phyloP scores from a whole-genome alignment of 306 rosid species.

The Lathyrus aphaca region DNA sequence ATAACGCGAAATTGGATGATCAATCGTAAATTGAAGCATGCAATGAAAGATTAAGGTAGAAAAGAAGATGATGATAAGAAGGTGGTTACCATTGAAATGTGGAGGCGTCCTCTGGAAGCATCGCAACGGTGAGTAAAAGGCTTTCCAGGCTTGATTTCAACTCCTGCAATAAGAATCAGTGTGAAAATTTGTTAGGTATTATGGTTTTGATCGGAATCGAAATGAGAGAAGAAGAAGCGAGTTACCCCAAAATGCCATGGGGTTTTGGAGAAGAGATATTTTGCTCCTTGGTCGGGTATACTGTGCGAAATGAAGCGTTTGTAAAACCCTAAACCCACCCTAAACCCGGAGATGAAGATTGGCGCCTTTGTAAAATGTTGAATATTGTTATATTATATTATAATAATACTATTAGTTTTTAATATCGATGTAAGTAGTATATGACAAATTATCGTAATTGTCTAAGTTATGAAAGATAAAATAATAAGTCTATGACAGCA shows the following conservation, averaged over 20 bases:
- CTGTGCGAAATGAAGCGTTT: not conserved
- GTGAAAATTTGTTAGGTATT: not conserved
- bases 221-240: not conserved
- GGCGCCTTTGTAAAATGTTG: no score
- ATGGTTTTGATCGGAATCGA: not conserved
- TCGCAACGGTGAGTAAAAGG: conserved; percentile 63
- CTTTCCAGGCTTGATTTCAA: conserved; percentile 85
- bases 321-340: conserved; percentile 44
- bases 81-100: conserved; percentile 69
- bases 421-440: no score
- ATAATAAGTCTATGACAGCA: no score
- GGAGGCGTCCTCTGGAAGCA: conserved; percentile 73
- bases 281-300: not conserved
- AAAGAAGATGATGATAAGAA: not conserved
- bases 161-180: conserved; percentile 45
- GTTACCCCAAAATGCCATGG: conserved; percentile 92
- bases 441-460: no score
- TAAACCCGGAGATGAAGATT: conserved; percentile 14
- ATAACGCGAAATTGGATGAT: not conserved
- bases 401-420: no score
- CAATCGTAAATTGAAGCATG: not conserved
- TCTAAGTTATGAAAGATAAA: no score
- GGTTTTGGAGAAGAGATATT: not conserved
- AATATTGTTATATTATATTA: no score
- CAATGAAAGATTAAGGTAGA: conserved; percentile 3